These are phyloP conservation scores for Coniosporium tulheliwenetii DNA, from an alignment of 2,329 filamentous ascomycete genomes.

Conservation along the genomic window DNA sequence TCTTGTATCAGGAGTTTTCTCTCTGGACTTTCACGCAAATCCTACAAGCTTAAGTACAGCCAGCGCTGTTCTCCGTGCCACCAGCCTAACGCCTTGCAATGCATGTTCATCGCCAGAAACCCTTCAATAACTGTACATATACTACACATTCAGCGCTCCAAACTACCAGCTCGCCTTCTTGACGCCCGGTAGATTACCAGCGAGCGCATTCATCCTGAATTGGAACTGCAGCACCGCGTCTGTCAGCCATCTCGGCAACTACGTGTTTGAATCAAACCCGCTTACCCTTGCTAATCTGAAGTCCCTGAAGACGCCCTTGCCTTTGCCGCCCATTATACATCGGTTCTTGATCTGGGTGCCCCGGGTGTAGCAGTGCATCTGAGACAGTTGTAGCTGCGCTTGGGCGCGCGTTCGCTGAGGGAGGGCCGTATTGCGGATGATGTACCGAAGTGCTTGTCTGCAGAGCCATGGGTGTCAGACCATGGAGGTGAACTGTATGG, in stretches of 20 bases:
- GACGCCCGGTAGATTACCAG: constrained; percentile 76
- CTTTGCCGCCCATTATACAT: constrained; percentile 83
- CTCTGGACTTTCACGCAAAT: too few relatives aligned
- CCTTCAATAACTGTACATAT: too few relatives aligned
- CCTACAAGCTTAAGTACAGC: too few relatives aligned
- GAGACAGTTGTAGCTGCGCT: constrained; percentile 79
- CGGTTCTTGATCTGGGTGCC: constrained; percentile 88
- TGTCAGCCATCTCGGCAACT: constrained; percentile 7
- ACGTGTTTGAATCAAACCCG: constrained; percentile 7
- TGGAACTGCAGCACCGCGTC: constrained; percentile 50
- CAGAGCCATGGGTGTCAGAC: not conserved
- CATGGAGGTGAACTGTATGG: not conserved
- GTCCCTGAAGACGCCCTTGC: constrained; percentile 76
- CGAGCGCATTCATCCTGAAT: constrained; percentile 80
- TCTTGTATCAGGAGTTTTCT: too few relatives aligned
- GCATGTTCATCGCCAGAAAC: too few relatives aligned
- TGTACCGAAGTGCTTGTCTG: constrained; percentile 70
- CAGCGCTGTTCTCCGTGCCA: too few relatives aligned
- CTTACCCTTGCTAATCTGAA: constrained; percentile 85
- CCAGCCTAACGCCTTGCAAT: too few relatives aligned
- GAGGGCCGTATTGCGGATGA: constrained; percentile 83
- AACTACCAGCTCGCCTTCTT: constrained; percentile 89
- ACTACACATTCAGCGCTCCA: too few relatives aligned
- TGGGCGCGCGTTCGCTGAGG: constrained; percentile 69
- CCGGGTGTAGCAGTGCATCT: constrained; percentile 94